These are phyloP conservation scores for Xerocomus nothofagi DNA, from an alignment of 1,284 basidiomycete genomes.

Conservation along the genomic window DNA sequence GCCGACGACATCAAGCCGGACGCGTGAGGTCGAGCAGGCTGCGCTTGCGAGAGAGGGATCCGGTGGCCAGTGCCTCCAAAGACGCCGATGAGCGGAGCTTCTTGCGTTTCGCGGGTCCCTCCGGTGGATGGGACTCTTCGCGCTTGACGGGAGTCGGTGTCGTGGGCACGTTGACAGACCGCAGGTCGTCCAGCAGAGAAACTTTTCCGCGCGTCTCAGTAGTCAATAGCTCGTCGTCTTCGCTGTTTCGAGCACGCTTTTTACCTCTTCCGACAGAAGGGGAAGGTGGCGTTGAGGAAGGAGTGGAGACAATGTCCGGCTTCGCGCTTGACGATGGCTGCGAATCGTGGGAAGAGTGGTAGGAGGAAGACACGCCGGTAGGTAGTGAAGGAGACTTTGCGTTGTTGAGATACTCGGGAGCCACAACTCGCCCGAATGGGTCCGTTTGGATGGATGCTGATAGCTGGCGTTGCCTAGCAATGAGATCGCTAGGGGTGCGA, in stretches of 20 bases:
- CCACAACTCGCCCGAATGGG: slow-evolving; percentile 12
- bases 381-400: not conserved
- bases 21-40: slow-evolving; percentile 4
- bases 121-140: not conserved
- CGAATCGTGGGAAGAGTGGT: not conserved
- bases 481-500: slow-evolving; percentile 4
- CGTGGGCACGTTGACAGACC: not conserved
- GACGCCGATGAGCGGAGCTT: slow-evolving; percentile 10
- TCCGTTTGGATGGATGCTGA: slow-evolving; percentile 11
- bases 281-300: slow-evolving; percentile 10
- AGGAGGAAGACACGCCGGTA: not conserved
- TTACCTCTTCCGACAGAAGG: slow-evolving; percentile 9
- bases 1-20: not conserved
- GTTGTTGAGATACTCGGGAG: not conserved
- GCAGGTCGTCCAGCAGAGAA: not conserved
- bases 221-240: slow-evolving; percentile 4
- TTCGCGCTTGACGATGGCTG: not conserved
- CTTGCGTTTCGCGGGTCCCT: slow-evolving; percentile 19
- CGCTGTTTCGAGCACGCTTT: slow-evolving; percentile 18
- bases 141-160: slow-evolving; percentile 6
- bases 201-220: not conserved
- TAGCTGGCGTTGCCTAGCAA: slow-evolving; percentile 12
- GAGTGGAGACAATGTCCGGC: not conserved
- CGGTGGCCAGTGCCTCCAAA: not conserved
- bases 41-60: slow-evolving; percentile 4